Conservation (phyloP, 2,329 filamentous ascomycete genomes). For the Botrytis aclada region DNA sequence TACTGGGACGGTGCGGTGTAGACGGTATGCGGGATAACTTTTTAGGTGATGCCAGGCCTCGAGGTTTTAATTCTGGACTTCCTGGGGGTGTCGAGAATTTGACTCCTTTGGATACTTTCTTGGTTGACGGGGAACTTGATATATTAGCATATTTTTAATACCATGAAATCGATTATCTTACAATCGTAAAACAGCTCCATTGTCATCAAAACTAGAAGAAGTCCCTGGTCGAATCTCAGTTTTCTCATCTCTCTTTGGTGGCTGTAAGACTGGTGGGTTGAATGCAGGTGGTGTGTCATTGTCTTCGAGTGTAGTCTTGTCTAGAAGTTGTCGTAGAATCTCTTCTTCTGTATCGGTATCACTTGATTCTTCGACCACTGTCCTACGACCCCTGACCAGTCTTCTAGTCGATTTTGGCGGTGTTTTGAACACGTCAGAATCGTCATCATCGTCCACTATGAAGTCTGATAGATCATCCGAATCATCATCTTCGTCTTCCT, state of each 20-base stretch:
- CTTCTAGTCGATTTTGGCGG: constrained; percentile 31
- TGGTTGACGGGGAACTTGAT: constrained; percentile 30
- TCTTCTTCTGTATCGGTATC: constrained; percentile 21
- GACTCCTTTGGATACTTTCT: constrained; percentile 27
- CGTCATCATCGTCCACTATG: constrained; percentile 33
- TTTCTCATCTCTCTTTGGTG: constrained; percentile 8
- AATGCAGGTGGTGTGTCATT: constrained; percentile 3
- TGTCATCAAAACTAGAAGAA: constrained; percentile 15
- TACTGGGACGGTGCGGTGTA: constrained; percentile 52
- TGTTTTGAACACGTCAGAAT: constrained; percentile 26
- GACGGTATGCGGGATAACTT: constrained; percentile 46
- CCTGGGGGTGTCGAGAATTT: constrained; percentile 33
- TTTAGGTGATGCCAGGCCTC: constrained; percentile 31
- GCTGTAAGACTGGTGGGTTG: constrained; percentile 20
- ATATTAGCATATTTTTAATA: constrained; percentile 10
- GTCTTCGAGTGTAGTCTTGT: constrained; percentile 17
- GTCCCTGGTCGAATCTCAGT: constrained; percentile 15
- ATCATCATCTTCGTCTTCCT: constrained; percentile 19
- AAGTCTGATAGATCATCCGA: constrained; percentile 35
- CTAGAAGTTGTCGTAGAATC: constrained; percentile 6
- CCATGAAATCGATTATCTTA: neutral
- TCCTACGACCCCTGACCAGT: constrained; percentile 29
- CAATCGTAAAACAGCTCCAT: constrained; percentile 17
- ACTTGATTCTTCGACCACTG: constrained; percentile 22
- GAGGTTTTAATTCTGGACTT: constrained; percentile 30